Base-by-base conservation (phyloP, 495 filamentous ascomycete species). In the Hypoxylon trugodes region DNA sequence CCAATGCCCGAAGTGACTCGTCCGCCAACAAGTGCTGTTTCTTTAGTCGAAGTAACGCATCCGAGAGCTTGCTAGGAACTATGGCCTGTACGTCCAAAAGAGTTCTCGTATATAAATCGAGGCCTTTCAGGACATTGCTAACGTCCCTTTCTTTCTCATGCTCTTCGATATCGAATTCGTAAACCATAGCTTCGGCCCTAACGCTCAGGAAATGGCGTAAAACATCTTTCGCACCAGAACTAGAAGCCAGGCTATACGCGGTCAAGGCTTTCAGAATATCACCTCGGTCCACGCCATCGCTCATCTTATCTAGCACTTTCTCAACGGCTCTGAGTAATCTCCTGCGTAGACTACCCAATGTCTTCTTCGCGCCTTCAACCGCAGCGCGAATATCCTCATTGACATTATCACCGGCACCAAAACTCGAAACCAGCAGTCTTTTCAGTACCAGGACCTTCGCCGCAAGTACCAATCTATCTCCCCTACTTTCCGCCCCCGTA, bases 391-490 rank as follows among this genome's bases (percentile, higher is more conserved):
- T 66, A 42, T 73, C 70, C 1, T 69, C 67, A 19, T 61, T 68
- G 4, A 32, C 4, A 16, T 53, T 38, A 37, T 70, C 63, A 15
- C 81, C 78, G 1, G 79, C 66, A 16, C 77, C 68, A 18, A 83
- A 76, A 33, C 83, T 87, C 61, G 90, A 93, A 42, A 87, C 82
- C 10, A 96, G 76, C 24, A 90, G 68, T 28, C 92, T 80, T 13
- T 86, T 87, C 18, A 98, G 74, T 21, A 96, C 91, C 28, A 93
- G 81, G 21, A 97, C 81, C 76, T 96, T 95, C 0, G 92, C 89
- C 7, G 89, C 85, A 21, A 92, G 68, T 26, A 95, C 70, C 30
- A 88, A 74, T 6, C 87, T 85, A 16, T 83, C 77, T 4, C 84
- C 79, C 56, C 74, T 77, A 6, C 66, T 43, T n/a, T 65, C 54